Percentiles rank a stretch among this genome's conserved stretches.
Evolutionary conservation across 352 stramenopile species (phyloP).

Genomic region (Globisporangium alternatum): DNA sequence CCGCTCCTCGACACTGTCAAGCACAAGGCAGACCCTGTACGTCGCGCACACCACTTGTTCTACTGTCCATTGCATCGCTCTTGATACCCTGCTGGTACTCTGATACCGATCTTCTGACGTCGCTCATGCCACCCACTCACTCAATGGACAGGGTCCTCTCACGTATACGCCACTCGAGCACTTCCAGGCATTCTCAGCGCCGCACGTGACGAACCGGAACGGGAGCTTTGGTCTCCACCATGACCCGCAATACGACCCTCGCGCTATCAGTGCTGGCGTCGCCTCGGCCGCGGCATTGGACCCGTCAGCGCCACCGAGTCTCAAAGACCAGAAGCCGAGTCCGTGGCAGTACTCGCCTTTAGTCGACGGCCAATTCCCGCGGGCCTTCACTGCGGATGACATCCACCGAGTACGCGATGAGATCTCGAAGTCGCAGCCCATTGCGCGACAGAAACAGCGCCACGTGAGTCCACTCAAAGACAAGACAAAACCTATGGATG

Average conservation of each 20-base stretch:
- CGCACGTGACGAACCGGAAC: conserved; percentile 14
- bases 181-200: conserved; percentile 22
- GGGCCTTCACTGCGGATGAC: conserved; percentile 39
- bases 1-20: conserved; percentile 35
- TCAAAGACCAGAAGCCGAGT: conserved; percentile 20
- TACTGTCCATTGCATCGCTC: not conserved
- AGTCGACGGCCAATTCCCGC: conserved; percentile 39
- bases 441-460: conserved; percentile 14
- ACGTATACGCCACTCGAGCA: conserved; percentile 33
- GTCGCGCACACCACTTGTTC: conserved; percentile 6
- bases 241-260: conserved; percentile 11
- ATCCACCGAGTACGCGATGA: conserved; percentile 23
- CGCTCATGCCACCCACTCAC: not conserved
- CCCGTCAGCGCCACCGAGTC: not conserved
- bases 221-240: conserved; percentile 42
- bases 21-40: conserved; percentile 36
- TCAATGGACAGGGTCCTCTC: conserved; percentile 31
- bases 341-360: conserved; percentile 39
- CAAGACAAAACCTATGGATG: not conserved
- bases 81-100: not conserved
- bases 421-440: not conserved
- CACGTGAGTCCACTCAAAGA: conserved; percentile 3
- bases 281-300: conserved; percentile 6
- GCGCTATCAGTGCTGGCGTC: not conserved
- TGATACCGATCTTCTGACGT: not conserved